A percentile compares a stretch with the other conserved stretches of the same genome.
Conservation (phyloP, 2,329 filamentous ascomycete genomes). For the Emergomyces orientalis region DNA sequence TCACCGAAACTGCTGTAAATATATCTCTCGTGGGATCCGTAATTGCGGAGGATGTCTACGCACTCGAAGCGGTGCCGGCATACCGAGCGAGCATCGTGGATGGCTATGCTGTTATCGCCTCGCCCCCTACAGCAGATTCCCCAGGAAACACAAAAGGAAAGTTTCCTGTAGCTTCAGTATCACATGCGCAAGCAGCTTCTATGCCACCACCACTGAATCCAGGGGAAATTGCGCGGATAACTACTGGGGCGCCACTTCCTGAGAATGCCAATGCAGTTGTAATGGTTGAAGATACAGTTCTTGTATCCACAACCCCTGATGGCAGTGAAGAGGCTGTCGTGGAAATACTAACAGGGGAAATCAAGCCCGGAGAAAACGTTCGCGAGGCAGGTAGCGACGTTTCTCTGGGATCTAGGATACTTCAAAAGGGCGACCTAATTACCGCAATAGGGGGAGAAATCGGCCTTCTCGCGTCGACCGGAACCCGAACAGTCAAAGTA, state of each 20-base stretch:
- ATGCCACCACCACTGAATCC: slow-evolving; percentile 52
- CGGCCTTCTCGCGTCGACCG: slow-evolving; percentile 78
- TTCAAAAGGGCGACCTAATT: slow-evolving; percentile 70
- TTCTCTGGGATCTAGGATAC: slow-evolving; percentile 55
- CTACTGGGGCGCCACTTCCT: slow-evolving; percentile 85
- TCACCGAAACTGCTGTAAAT: slow-evolving; percentile 53
- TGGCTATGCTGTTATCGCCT: slow-evolving; percentile 74
- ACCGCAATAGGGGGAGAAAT: slow-evolving; percentile 84
- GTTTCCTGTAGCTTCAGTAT: slow-evolving; percentile 79
- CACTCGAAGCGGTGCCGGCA: slow-evolving; percentile 75
- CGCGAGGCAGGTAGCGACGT: slow-evolving; percentile 88
- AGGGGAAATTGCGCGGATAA: slow-evolving; percentile 80
- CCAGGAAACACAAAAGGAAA: slow-evolving; percentile 59
- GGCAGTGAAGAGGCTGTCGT: slow-evolving; percentile 77
- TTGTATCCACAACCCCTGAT: slow-evolving; percentile 67
- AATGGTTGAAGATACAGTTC: slow-evolving; percentile 89
- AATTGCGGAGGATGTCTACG: slow-evolving; percentile 71
- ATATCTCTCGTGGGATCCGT: slow-evolving; percentile 63
- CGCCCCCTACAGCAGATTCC: slow-evolving; percentile 41
- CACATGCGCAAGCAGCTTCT: slow-evolving; percentile 69
- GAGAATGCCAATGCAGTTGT: slow-evolving; percentile 82
- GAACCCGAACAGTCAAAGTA: slow-evolving; percentile 59
- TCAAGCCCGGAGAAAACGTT: slow-evolving; percentile 75
- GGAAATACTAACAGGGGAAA: slow-evolving; percentile 69
- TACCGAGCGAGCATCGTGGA: slow-evolving; percentile 96